Evolutionary conservation across 2,329 filamentous ascomycete genomes (phyloP).

Genomic region (Tympanopsis confertula): DNA sequence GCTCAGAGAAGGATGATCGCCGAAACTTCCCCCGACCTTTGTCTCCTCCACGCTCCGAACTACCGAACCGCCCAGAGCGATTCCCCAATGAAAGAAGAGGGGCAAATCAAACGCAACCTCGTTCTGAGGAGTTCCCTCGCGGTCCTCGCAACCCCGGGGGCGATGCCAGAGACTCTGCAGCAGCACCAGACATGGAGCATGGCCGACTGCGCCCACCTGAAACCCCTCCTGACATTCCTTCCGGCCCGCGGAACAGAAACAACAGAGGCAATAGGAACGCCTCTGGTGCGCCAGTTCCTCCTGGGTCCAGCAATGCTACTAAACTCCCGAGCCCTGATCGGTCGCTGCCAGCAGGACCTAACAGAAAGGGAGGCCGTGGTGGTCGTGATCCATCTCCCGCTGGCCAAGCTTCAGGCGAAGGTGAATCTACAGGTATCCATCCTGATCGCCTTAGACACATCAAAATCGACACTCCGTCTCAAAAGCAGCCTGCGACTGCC

Average conservation of each 20-base stretch:
- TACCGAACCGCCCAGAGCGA: constrained; percentile 14
- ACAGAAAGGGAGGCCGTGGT: too few species aligned
- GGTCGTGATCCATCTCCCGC: too few species aligned
- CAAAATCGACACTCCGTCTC: constrained; percentile 6
- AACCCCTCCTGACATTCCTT: background rate
- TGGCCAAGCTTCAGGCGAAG: too few species aligned
- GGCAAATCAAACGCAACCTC: constrained; percentile 3
- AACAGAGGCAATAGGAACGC: constrained; percentile 14
- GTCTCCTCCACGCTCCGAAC: constrained; percentile 14
- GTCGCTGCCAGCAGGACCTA: too few species aligned
- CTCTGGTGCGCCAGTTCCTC: constrained; percentile 2
- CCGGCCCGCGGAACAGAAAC: constrained; percentile 7
- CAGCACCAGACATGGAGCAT: background rate
- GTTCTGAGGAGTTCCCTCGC: constrained; percentile 7
- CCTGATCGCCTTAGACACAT: constrained; percentile 37
- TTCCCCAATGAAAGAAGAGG: constrained; percentile 2
- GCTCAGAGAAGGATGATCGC: constrained; percentile 19
- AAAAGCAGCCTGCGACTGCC: constrained; percentile 11
- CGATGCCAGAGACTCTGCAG: background rate
- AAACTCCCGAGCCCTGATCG: too few species aligned
- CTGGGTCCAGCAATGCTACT: too few species aligned
- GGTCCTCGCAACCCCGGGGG: constrained; percentile 10
- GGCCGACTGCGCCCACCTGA: background rate
- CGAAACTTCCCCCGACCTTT: constrained; percentile 12
- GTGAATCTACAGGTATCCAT: too few species aligned